A percentile compares a stretch with the other conserved stretches of the same genome.
Conservation (phyloP, 805 yeast species). For the Zygosaccharomyces lentus region DNA sequence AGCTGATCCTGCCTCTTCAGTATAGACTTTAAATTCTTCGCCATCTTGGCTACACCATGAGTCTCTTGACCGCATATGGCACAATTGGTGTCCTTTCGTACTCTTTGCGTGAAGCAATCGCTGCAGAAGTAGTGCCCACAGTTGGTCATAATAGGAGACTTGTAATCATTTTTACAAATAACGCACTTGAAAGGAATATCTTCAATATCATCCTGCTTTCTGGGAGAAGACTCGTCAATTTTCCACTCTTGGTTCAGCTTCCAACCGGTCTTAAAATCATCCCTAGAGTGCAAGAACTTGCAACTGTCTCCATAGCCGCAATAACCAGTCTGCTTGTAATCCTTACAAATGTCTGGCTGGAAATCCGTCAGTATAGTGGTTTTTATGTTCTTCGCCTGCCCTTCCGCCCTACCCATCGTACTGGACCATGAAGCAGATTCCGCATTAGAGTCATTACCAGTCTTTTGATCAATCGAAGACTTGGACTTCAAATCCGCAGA, state of each 20-base stretch:
- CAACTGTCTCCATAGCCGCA: constrained; percentile 98
- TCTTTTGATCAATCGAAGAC: constrained; percentile 12
- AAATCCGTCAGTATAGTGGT: constrained; percentile 74
- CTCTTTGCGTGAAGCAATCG: constrained; percentile 49
- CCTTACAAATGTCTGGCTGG: constrained; percentile 93
- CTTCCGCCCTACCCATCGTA: constrained; percentile 7
- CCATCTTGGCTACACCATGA: constrained; percentile 54
- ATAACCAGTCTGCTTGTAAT: constrained; percentile 82
- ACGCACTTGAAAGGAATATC: constrained; percentile 58
- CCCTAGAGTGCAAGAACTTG: constrained; percentile 87
- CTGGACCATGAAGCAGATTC: neutral
- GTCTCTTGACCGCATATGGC: constrained; percentile 57
- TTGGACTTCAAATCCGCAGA: constrained; percentile 6
- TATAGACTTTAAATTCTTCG: constrained; percentile 37
- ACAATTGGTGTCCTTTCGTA: constrained; percentile 44
- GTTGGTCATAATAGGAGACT: constrained; percentile 50
- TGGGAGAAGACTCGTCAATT: constrained; percentile 18
- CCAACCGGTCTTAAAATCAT: constrained; percentile 71
- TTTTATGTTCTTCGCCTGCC: constrained; percentile 44
- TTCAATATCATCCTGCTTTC: constrained; percentile 24
- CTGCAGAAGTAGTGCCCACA: constrained; percentile 67
- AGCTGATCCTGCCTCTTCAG: constrained; percentile 12
- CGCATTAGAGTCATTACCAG: neutral
- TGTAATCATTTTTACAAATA: constrained; percentile 53
- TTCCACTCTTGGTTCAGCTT: constrained; percentile 73